Base-by-base conservation (phyloP, 148 eudicot species). In the Polygonum aviculare region DNA sequence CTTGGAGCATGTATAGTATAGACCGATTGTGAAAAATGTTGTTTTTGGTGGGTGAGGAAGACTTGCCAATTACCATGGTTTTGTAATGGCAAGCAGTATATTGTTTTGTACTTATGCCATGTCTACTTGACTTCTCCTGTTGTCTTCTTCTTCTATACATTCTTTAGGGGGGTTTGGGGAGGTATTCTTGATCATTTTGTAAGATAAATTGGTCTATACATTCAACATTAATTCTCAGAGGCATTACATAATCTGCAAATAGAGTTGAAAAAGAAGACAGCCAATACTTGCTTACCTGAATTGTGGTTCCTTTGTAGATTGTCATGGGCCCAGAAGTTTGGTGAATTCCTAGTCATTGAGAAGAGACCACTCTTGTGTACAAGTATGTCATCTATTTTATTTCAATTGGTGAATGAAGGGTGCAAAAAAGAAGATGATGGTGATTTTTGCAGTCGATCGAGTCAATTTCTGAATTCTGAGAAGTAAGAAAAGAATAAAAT, bases 1-100 rank as follows among this genome's bases (percentile, higher is more conserved):
- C 71, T 65, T 65, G n/a, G 71, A 65, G 5, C 41, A 35, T 31
- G 71, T 65, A 65, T 65, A 65, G 71, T 33, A 31, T 65, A 65
- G 71, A 33, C n/a, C 7, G 71, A 44, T 8, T 60, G 26, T 36
- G 67, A 60, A 60, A 60, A 67, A 36, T 38, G 72, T 67, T 67
- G 72, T 67, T 15, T 67, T 36, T 67, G 72, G 44, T 33, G 72
- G 22, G 10, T 67, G 44, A 67, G 72, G n/a, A 67, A 67, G 12
- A 67, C 72, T 67, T 38, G 72, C 41, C 72, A 67, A 5, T 67
- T 67, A 45, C 72, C 44, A 67, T 67, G 72, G 21, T 4, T 54
- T 67, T 67, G 44, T 16, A 22, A 67, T 67, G 72, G 72, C 45
- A 67, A 36, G 15, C 45, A 67, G 38, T 12, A 22, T 35, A 4